phyloP scores from a whole-genome alignment of 2,329 filamentous ascomycete species.

The Sporothrix pseudoabietina region DNA sequence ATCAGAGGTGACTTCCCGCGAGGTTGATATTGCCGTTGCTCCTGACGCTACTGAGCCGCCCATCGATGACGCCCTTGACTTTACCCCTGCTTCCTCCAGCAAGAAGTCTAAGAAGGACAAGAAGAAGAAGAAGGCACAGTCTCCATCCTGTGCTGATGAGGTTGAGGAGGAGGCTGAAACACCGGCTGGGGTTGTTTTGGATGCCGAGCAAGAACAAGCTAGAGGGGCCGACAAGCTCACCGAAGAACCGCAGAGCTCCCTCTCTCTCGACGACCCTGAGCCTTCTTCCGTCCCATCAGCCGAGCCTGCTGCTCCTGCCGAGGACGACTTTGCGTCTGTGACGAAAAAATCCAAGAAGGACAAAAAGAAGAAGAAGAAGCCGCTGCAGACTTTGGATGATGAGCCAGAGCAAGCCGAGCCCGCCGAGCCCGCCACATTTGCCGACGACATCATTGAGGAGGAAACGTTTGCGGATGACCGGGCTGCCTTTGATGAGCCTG shows the following conservation, averaged over 20 bases:
- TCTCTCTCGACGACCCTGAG: neutral
- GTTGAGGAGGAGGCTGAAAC: neutral
- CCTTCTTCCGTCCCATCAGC: neutral
- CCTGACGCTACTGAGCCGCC: neutral
- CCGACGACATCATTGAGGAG: neutral
- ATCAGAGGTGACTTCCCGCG: neutral
- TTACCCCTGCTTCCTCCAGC: neutral
- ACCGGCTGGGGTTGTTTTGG: neutral
- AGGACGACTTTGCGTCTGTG: neutral
- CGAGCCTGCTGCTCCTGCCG: neutral
- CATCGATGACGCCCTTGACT: neutral
- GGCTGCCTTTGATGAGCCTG: constrained; percentile 1
- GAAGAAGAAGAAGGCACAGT: constrained; percentile 18
- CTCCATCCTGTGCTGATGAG: neutral
- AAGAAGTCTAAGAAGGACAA: constrained; percentile 20
- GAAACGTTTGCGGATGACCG: neutral
- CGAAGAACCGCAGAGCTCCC: neutral
- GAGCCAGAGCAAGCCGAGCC: constrained; percentile 11
- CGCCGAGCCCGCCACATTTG: neutral
- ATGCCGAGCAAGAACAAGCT: neutral
- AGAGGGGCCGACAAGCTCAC: neutral
- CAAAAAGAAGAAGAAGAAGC: constrained; percentile 35
- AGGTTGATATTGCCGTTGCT: neutral
- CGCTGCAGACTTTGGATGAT: constrained; percentile 4
- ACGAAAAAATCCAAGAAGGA: constrained; percentile 44